These are phyloP conservation scores for Penicillium sp. DNA, from an alignment of 2,329 filamentous ascomycete species.

Conservation along the genomic window DNA sequence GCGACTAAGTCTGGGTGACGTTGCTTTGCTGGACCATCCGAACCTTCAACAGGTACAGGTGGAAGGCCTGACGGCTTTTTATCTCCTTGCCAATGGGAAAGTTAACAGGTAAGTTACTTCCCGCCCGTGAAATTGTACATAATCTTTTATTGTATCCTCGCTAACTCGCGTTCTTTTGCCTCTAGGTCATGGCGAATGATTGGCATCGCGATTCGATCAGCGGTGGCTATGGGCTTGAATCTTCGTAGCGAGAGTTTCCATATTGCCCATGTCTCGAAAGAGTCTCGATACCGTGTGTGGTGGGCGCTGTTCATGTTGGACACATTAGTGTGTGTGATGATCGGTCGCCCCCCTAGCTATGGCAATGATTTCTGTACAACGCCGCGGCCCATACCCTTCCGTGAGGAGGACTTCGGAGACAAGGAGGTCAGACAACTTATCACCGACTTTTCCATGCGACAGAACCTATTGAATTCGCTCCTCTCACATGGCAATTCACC, in stretches of 20 bases:
- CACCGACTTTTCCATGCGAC: conserved; percentile 34
- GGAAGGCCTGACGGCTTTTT: conserved; percentile 42
- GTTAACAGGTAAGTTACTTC: conserved; percentile 40
- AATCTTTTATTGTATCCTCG: neutral
- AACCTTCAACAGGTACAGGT: conserved; percentile 48
- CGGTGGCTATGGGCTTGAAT: conserved; percentile 45
- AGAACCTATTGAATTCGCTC: conserved; percentile 26
- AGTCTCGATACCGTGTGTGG: conserved; percentile 47
- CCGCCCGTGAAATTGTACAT: no score
- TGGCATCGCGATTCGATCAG: conserved; percentile 44
- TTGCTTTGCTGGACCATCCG: conserved; percentile 40
- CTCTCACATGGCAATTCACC: conserved; percentile 13
- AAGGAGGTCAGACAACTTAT: conserved; percentile 35
- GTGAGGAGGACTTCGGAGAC: conserved; percentile 39
- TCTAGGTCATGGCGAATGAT: conserved; percentile 45
- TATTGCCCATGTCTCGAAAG: conserved; percentile 39
- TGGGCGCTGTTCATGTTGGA: conserved; percentile 46
- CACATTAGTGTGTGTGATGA: conserved; percentile 43
- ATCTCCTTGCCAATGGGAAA: conserved; percentile 42
- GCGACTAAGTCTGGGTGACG: conserved; percentile 38
- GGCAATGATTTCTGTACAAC: conserved; percentile 43
- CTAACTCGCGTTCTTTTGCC: neutral
- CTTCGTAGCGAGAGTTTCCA: conserved; percentile 41
- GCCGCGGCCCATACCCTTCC: conserved; percentile 41
- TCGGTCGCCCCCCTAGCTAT: conserved; percentile 43